Base-by-base conservation (phyloP, 805 yeast species). In the Kluyveromyces siamensis region DNA sequence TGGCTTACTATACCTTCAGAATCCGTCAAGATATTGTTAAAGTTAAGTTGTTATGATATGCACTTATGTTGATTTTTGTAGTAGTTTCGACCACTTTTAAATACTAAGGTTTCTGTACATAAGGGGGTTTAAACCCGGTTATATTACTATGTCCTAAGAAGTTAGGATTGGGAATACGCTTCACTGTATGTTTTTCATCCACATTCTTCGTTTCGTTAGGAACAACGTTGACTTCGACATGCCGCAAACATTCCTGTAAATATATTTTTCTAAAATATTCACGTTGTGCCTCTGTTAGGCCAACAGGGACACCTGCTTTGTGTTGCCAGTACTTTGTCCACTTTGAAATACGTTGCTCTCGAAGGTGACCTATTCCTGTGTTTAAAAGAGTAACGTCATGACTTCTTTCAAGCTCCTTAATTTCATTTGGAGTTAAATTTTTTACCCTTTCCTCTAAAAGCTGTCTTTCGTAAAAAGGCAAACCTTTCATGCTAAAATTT, bases 281-380 rank as follows among this genome's bases (percentile, higher is more conserved):
- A 2, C 49, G 43, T 35, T 61, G 59, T 6, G 53, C 57, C 38
- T 59, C 56, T 5, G 61, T 59, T 21, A 67, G 48, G 2, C 70
- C 72, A 13, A 64, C 52, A 9, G 69, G 68, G 5, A 63, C 54
- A 13, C 80, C 80, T 19, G 67, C 57, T 53, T 71, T 74, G 30
- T 66, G 64, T 45, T 66, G 70, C 72, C 74, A 78, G 52, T 73
- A 78, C 54, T 66, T 66, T 19, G 60, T 54, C 83, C 83, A 78
- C 57, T 72, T 78, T 42, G 63, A 67, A 27, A 65, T 61, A 53
- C 81, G 64, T 30, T 69, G 55, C 6, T 66, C 56, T 47, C 81
- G 59, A 14, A 72, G 70, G 44, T 67, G 67, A 51, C 71, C 71
- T 41, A 76, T 53, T 37, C 73, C 70, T 41, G 70, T 70, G 54